Evolutionary conservation across 176 grass and related monocot species (phyloP), one percentile per base, ranked within the genome.

Genomic region (Saccharum spontaneum): DNA sequence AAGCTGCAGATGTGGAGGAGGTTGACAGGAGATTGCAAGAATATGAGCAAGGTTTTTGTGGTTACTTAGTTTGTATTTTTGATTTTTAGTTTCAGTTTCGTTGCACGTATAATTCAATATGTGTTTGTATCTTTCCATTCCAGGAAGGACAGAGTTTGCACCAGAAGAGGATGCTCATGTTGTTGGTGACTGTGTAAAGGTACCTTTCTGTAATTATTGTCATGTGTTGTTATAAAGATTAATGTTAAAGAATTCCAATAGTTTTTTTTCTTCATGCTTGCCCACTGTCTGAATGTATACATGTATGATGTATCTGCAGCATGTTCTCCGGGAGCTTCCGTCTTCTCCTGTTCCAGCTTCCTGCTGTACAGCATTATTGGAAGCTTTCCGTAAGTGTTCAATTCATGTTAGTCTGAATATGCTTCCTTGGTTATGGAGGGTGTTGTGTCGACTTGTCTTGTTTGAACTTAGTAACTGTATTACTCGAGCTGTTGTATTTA

Each of bases 1-100:
- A 99, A 88, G 87, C 97, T 82, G 97, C 97, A 50, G 97, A 99
- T 85, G 97, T 99, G 72, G 97, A 99, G 83, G 97, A 99, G 87
- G 94, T 99, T 59, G 92, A 97, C 87, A 38, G 69, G 86, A 97
- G 97, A 82, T 76, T 99, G 64, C 88, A 92, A 67, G 97, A 97
- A 85, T 99, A 97, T 78, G 97, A 99, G 77, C 86, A 99, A 97
- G 97, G 97, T 99, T 91, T 73, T 30, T 90, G 14, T 34, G 18
- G 36, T 81, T 88, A 73, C 30, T 60, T 75, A 85, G 17, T 82
- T 80, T 20, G 45, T 85, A 75, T 87, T 79, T 84, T 84, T 83
- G 61, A 66, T 57, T 83, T 71, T 52, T 82, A 63, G 22, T 70
- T 84, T 80, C 85, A 31, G 24, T 83, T 44, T 13, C 45, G 14